Base-by-base conservation (phyloP, 805 yeast species). In the Ogataea kodamae region DNA sequence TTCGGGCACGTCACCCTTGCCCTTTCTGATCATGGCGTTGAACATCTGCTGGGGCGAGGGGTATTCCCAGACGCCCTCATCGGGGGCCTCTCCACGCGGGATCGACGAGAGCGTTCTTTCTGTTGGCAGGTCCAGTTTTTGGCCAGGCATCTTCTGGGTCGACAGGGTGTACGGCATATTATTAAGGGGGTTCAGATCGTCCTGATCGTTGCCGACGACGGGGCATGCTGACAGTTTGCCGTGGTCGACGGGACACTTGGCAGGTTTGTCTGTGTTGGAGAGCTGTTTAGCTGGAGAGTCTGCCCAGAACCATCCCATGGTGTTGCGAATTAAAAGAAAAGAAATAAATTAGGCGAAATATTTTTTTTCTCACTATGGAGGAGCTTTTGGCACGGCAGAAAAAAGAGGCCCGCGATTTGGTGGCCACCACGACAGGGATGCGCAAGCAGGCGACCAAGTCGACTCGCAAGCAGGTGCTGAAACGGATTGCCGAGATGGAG, bases 1-100 rank as follows among this genome's bases (percentile, higher is more conserved):
- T 57, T 89, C 97, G 3, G 90, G 94, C 33, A 90, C 74, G 29
- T 81, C 94, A 27, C 85, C 82, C 52, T 92, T 90, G 13, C 96
- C 96, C 64, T 92, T 92, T 45, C 90, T 77, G 17, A 88, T 65
- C 97, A 92, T 90, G 9, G 99, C 99, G 53, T 90, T 89, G 46
- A 88, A 78, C 99, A 92, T 92, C 58, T 92, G 99, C 62, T 92
- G 98, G 1, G 99, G 98, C 2, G 96, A 86, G 2, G 99, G 99
- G 56, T 92, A 92, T 62, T 92, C 98, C 99, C 99, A 92, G 29
- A 80, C 76, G 2, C 95, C 95, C 41, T 76, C 78, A 7, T 65
- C 68, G 2, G 64, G 67, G 9, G 56, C 54, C 18, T 67, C 74
- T 18, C 97, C 97, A 43, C 86, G 73, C 13, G 98, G 98, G 33